phyloP scores from a whole-genome alignment of 2,329 filamentous ascomycete species.

The Colletotrichum melonis region DNA sequence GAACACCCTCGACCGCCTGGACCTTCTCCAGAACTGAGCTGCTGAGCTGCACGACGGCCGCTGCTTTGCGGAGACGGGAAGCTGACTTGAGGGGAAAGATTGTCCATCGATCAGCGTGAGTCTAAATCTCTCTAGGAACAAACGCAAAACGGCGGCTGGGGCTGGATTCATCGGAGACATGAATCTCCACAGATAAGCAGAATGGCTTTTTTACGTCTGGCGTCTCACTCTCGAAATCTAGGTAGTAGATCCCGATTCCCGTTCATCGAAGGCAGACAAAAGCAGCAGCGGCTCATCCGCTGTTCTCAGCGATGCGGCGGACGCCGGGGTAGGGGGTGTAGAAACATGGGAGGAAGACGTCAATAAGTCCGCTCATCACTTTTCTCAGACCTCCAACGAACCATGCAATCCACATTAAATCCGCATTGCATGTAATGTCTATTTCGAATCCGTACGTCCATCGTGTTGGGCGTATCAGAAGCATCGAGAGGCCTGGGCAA shows the following conservation, averaged over 20 bases:
- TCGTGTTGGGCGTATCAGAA: background rate
- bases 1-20: background rate
- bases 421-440: background rate
- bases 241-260: background rate
- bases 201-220: background rate
- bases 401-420: constrained; percentile 1
- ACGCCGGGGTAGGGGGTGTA: constrained; percentile 1
- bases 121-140: background rate
- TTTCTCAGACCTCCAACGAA: background rate
- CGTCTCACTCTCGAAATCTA: background rate
- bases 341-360: constrained; percentile 3
- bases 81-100: too few species aligned
- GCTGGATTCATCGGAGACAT: background rate
- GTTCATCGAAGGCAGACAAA: background rate
- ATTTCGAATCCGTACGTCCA: background rate
- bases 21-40: background rate
- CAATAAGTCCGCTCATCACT: constrained; percentile 5
- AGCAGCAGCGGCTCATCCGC: background rate
- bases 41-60: background rate
- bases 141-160: background rate
- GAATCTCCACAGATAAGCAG: background rate
- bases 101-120: background rate
- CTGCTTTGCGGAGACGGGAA: background rate
- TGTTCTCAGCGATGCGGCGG: background rate
- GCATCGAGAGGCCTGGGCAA: background rate